Conservation (phyloP, 164 flowering plant genomes). For the Buxus sempervirens region DNA sequence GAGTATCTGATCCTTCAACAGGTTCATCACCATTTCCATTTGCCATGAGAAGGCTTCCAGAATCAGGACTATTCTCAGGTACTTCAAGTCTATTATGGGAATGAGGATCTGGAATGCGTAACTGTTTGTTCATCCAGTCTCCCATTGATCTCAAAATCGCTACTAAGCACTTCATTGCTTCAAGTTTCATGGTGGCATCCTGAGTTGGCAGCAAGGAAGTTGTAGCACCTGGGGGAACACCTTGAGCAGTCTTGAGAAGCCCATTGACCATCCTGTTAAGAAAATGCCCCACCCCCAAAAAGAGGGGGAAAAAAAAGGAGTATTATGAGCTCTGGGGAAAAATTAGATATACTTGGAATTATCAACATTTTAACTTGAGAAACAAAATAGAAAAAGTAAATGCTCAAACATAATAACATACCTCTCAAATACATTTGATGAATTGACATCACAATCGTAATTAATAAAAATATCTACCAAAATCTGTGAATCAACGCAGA, state of each 20-base stretch:
- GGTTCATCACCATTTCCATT: slow-evolving; percentile 83
- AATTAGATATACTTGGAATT: neutral
- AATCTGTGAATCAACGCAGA: slow-evolving; percentile 88
- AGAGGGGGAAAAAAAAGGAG: neutral
- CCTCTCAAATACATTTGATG: slow-evolving; percentile 97
- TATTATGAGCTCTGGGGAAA: neutral
- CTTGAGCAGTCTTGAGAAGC: slow-evolving; percentile 99
- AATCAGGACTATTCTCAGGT: slow-evolving; percentile 54
- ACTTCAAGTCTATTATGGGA: slow-evolving; percentile 60
- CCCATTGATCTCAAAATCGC: slow-evolving; percentile 92
- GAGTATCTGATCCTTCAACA: slow-evolving; percentile 79
- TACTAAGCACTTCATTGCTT: slow-evolving; percentile 94
- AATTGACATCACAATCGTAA: slow-evolving; percentile 97
- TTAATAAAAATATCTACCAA: slow-evolving; percentile 89
- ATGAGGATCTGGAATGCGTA: slow-evolving; percentile 83
- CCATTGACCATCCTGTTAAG: slow-evolving; percentile 94
- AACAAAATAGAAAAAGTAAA: neutral
- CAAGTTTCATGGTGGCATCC: slow-evolving; percentile 83
- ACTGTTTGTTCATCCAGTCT: slow-evolving; percentile 97
- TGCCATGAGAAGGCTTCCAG: slow-evolving; percentile 39
- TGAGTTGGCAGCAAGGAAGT: slow-evolving; percentile 90
- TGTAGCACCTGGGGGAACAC: slow-evolving; percentile 81
- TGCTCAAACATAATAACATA: slow-evolving; percentile 25
- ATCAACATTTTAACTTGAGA: neutral
- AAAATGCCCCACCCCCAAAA: too few species aligned